Evolutionary conservation across 2,329 filamentous ascomycete genomes (phyloP).

Genomic region (Nothophoma quercina): DNA sequence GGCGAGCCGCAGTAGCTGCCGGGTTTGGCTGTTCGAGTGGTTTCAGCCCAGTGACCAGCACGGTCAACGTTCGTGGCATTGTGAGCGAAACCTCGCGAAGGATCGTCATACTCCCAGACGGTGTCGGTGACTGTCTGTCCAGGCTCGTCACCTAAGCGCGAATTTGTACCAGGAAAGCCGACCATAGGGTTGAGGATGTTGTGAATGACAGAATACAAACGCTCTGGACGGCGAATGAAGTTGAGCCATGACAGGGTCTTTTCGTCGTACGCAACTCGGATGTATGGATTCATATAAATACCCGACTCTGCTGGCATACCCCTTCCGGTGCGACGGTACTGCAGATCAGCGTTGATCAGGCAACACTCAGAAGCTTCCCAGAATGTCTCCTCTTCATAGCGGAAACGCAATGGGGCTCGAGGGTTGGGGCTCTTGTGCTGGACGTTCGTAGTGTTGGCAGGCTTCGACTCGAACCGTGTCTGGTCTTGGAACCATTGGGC

Average conservation of each 20-base stretch:
- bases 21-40: slow-evolving; percentile 56
- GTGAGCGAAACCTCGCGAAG: slow-evolving; percentile 28
- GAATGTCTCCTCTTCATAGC: slow-evolving; percentile 52
- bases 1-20: slow-evolving; percentile 65
- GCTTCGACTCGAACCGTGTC: slow-evolving; percentile 4
- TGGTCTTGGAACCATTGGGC: slow-evolving; percentile 64
- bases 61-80: slow-evolving; percentile 37
- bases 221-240: slow-evolving; percentile 69
- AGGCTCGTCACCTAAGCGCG: slow-evolving; percentile 65
- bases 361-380: slow-evolving; percentile 60
- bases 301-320: slow-evolving; percentile 58
- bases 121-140: slow-evolving; percentile 63
- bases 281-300: slow-evolving; percentile 78
- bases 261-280: slow-evolving; percentile 73
- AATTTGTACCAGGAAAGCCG: slow-evolving; percentile 66
- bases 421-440: slow-evolving; percentile 19
- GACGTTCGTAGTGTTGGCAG: slow-evolving; percentile 24
- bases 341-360: slow-evolving; percentile 57
- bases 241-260: slow-evolving; percentile 65
- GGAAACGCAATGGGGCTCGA: slow-evolving; percentile 53
- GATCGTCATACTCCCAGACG: slow-evolving; percentile 58
- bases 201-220: slow-evolving; percentile 68
- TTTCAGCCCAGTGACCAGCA: slow-evolving; percentile 44
- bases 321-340: slow-evolving; percentile 45
- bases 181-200: slow-evolving; percentile 64